Base-by-base conservation (phyloP, 2,329 filamentous ascomycete genomes). In the Fusarium abutilonis region DNA sequence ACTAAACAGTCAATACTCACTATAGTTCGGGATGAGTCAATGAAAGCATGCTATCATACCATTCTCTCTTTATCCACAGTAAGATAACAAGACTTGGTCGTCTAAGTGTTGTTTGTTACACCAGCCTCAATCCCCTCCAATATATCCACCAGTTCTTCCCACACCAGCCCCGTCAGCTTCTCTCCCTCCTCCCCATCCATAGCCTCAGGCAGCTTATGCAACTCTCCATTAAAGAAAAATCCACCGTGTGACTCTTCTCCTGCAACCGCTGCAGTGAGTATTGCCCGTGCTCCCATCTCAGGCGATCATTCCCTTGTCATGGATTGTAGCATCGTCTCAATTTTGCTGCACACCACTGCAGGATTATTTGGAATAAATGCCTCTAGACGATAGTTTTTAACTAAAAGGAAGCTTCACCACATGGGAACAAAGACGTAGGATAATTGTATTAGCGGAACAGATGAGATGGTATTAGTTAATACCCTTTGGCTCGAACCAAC, bases 61-160 rank as follows among this genome's bases (percentile, higher is more conserved):
- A 3, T 6, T 15, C 9, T 41, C 21, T 43, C 19, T 2, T 29
- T 43, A 10, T 8, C n/a, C 9, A 9, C 23, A 8, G 19, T 14
- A 17, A 15, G n/a, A 13, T 26, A 21, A 21, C 6, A 14, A 8
- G 4, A 17, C 2, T 6, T 13, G 7, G 28, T 29, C 9, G 11
- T 29, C 65, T 60, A 78, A 10, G 78, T 64, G 14, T 75, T 76
- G 26, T 66, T 63, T 8, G 63, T 69, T 13, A 80, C 65, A 0
- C 77, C 77, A 1, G 78, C 76, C 57, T 80, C 73, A 29, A 82
- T 74, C 4, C 47, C 71, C 45, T 83, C 79, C 28, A 83, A 50
- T 17, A 79, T 70, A 10, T 64, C 74, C 58, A 78, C 42, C 63
- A 83, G 60, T 71, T 84, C 79, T 14, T 65, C 72, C 68, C 75